Evolutionary conservation across 768 basidiomycete species (phyloP).

Genomic region (Hygrophoropsis aurantiaca): DNA sequence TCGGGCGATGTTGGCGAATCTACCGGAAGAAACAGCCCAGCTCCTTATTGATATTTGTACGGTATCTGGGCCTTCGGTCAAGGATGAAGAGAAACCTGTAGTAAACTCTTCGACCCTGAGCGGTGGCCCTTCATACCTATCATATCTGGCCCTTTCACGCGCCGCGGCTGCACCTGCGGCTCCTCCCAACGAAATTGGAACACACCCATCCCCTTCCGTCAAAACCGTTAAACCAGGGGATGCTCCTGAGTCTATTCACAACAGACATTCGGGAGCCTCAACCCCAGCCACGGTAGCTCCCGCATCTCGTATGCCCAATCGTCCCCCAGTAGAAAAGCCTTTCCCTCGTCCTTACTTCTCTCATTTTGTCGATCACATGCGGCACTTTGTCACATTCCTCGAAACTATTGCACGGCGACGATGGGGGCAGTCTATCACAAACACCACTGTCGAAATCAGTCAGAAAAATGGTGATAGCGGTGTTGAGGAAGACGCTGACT

Average conservation of each 20-base stretch:
- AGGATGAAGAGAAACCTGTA: constrained; percentile 39
- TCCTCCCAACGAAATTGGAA: neutral
- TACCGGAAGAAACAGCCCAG: constrained; percentile 87
- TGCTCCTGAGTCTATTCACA: neutral
- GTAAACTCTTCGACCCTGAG: constrained; percentile 23
- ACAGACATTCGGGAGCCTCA: neutral
- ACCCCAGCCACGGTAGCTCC: constrained; percentile 15
- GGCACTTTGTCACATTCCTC: constrained; percentile 81
- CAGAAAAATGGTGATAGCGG: constrained; percentile 13
- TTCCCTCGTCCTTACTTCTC: constrained; percentile 89
- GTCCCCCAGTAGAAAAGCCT: constrained; percentile 50
- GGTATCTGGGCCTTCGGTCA: constrained; percentile 52
- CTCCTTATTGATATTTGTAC: constrained; percentile 93
- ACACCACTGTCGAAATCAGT: constrained; percentile 12
- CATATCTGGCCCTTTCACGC: constrained; percentile 76
- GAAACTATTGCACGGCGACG: constrained; percentile 79
- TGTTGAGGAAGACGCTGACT: constrained; percentile 51
- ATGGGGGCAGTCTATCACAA: constrained; percentile 65
- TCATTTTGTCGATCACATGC: constrained; percentile 89
- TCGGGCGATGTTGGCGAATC: constrained; percentile 74
- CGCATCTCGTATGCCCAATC: constrained; percentile 12
- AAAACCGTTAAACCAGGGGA: constrained; percentile 5
- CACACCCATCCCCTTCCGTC: constrained; percentile 9
- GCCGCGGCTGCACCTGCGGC: constrained; percentile 35
- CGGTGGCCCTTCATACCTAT: constrained; percentile 64